A percentile compares a stretch with the other conserved stretches of the same genome.
Evolutionary conservation across 768 basidiomycete species (phyloP).

Genomic region (Mycena haematopus): DNA sequence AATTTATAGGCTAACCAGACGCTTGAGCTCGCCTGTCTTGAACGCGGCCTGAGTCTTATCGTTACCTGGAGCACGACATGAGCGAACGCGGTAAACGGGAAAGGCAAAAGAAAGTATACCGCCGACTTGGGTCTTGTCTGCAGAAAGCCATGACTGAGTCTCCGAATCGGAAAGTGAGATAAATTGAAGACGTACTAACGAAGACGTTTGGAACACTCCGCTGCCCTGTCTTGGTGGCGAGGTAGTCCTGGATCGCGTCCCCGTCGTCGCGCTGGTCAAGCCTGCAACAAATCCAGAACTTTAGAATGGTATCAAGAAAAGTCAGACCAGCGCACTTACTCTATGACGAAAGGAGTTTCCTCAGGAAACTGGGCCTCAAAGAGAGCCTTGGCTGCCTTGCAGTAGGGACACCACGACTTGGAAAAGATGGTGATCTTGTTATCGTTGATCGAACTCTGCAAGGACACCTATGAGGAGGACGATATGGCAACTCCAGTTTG

Average conservation of each 20-base stretch:
- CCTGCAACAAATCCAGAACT: constrained; percentile 39
- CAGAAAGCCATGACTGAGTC: not conserved
- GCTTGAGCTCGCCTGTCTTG: constrained; percentile 34
- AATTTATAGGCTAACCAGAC: constrained; percentile 14
- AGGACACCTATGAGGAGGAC: not conserved
- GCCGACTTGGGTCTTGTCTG: constrained; percentile 62
- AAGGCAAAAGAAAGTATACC: constrained; percentile 39
- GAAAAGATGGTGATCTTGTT: constrained; percentile 67
- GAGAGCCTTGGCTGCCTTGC: constrained; percentile 54
- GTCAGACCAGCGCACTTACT: too few relatives aligned
- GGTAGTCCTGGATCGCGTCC: constrained; percentile 67
- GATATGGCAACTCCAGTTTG: too few relatives aligned
- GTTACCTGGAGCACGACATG: constrained; percentile 45
- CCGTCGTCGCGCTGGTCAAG: constrained; percentile 68
- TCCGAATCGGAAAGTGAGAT: not conserved
- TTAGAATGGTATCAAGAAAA: not conserved
- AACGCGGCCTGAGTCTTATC: constrained; percentile 44
- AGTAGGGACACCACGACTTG: constrained; percentile 63
- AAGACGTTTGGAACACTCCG: constrained; percentile 81
- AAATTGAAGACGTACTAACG: constrained; percentile 62
- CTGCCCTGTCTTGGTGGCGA: constrained; percentile 67
- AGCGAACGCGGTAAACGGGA: constrained; percentile 11
- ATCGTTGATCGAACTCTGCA: constrained; percentile 46
- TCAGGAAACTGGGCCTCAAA: constrained; percentile 48
- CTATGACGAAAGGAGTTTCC: constrained; percentile 47